Evolutionary conservation across 2,329 filamentous ascomycete species (phyloP).

Genomic region (Basipetospora sp.): DNA sequence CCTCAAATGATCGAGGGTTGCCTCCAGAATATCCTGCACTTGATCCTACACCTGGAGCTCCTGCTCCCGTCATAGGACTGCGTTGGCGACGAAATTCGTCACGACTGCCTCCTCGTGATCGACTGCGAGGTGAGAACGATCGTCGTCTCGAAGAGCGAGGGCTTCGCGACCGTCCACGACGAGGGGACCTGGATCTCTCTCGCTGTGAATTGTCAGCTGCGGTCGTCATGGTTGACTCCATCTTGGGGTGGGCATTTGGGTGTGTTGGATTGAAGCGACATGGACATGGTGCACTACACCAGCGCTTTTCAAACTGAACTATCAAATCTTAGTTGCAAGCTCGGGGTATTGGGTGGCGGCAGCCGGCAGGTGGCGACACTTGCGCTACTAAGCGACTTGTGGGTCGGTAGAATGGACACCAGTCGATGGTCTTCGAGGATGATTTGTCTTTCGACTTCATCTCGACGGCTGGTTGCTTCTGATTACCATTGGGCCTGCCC

Average conservation of each 20-base stretch:
- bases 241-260: not conserved
- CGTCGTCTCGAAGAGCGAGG: slow-evolving; percentile 55
- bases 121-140: slow-evolving; percentile 65
- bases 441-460: too few relatives aligned
- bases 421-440: too few relatives aligned
- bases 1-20: slow-evolving; percentile 58
- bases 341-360: too few relatives aligned
- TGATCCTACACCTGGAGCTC: slow-evolving; percentile 54
- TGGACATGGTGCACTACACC: too few relatives aligned
- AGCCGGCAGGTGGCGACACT: too few relatives aligned
- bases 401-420: too few relatives aligned
- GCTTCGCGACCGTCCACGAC: slow-evolving; percentile 71
- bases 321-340: too few relatives aligned
- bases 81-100: slow-evolving; percentile 66
- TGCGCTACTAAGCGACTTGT: too few relatives aligned
- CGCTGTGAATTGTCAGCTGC: slow-evolving; percentile 37
- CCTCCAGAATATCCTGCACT: slow-evolving; percentile 48
- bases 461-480: too few relatives aligned
- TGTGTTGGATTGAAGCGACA: too few relatives aligned
- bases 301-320: too few relatives aligned
- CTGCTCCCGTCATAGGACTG: slow-evolving; percentile 72
- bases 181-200: slow-evolving; percentile 68
- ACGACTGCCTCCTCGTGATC: slow-evolving; percentile 52
- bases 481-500: too few relatives aligned
- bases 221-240: not conserved